Base-by-base conservation (phyloP, 306 rosid species). In the Psophocarpus tetragonolobus region DNA sequence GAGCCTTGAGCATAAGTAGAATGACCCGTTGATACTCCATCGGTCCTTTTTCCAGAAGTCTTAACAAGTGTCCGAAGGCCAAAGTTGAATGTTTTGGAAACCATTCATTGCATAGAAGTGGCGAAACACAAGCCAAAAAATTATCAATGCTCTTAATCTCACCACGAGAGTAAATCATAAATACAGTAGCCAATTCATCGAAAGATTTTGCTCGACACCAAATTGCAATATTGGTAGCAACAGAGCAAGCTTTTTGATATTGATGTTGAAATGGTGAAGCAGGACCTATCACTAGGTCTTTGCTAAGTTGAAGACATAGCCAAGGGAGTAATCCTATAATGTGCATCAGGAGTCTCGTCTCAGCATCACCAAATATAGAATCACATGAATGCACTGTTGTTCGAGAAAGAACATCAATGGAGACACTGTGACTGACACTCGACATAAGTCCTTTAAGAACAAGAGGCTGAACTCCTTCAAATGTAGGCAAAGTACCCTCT, bases 381-480 rank as follows among this genome's bases (percentile, higher is more conserved):
- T 96, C 99, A 42, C 98, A 96, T 24, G 99, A 92, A 81, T 91
- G 98, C 80, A 96, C 97, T 0, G 98, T 96, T 73, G 87, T 96
- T 57, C 94, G 89, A 29, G 93, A 91, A 44, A 96, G 99, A 42
- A 96, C 99, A 80, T 93, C 97, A 42, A 96, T 93, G 53, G 99
- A 86, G 75, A 91, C 98, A 24, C 93, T 84, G 64, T 96, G 98
- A 79, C 99, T 96, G 68, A 91, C 98, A 35, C 85, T 91, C 12
- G 97, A 95, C 97, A 89, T 88, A 32, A 95, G 96, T 75, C 98
- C 98, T 83, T 92, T 95, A 82, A 92, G 94, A 78, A 96, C 98
- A 77, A 96, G 98, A 80, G 98, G 99, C 58, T 93, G 99, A 33
- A 96, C 98, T 74, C 98, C 99, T 91, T 93, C 98, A 84, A 93